phyloP scores from a whole-genome alignment of 108 stramenopile species.

The Cyclotella cryptica region DNA sequence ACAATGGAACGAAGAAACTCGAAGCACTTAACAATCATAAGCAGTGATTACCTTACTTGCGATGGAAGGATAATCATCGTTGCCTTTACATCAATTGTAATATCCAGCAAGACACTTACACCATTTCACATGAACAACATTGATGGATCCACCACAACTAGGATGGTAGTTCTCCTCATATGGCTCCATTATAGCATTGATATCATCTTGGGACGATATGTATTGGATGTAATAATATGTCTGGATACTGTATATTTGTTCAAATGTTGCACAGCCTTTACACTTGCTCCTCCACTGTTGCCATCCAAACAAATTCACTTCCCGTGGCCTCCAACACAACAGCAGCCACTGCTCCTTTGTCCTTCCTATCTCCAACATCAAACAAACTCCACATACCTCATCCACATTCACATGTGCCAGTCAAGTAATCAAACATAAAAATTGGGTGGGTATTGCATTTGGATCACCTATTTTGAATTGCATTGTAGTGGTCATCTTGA shows the following conservation, averaged over 20 bases:
- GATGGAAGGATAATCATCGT: slow-evolving; percentile 40
- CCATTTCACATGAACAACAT: slow-evolving; percentile 54
- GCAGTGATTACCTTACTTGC: slow-evolving; percentile 33
- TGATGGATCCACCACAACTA: slow-evolving; percentile 42
- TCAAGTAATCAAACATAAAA: too few species aligned
- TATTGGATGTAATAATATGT: slow-evolving; percentile 17
- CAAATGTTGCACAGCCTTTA: too few species aligned
- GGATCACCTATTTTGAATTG: too few species aligned
- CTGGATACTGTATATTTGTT: slow-evolving; percentile 18
- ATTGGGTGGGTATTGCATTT: too few species aligned
- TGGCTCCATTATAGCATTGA: not conserved
- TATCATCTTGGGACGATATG: not conserved
- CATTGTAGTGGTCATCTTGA: too few species aligned
- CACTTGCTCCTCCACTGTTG: too few species aligned
- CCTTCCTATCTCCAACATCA: too few species aligned
- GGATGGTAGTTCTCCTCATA: slow-evolving; percentile 35
- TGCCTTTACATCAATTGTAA: slow-evolving; percentile 22
- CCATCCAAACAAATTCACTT: too few species aligned
- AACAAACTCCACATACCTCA: too few species aligned
- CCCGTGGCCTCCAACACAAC: too few species aligned
- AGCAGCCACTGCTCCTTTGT: too few species aligned
- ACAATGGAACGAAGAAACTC: slow-evolving; percentile 7
- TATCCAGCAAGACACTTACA: slow-evolving; percentile 37
- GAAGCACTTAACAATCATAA: slow-evolving; percentile 4
- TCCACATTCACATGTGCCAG: too few species aligned